Evolutionary conservation across 176 grass and related monocot genomes (phyloP), one percentile per base, ranked within the genome.

Genomic region (Oryza meridionalis): DNA sequence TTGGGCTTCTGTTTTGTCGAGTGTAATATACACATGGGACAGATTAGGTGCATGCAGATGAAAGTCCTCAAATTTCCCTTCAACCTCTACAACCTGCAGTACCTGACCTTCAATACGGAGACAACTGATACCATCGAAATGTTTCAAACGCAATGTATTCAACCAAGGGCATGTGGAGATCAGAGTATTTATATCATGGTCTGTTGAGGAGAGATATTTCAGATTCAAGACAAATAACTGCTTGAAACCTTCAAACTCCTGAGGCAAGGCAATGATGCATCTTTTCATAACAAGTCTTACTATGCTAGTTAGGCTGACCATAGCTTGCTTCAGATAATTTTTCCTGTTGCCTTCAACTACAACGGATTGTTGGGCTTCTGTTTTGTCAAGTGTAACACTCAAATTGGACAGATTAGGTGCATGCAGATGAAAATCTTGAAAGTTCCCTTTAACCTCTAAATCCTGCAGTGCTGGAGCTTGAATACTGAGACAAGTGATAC

Each of bases 91-190:
- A 17, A 27, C 3, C n/a, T 63, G 0, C 11, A 77, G 55, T 17
- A 14, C 0, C 33, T 24, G 55, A 40, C 33, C 19, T 77, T 43
- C 55, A 64, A 77, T 65, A 12, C 1, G 24, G 33, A 77, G 75
- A 25, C n/a, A 77, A 31, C 22, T 77, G 58, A 77, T 63, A 35
- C n/a, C 75, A 21, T 77, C n/a, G 25, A 77, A 64, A 63, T 62
- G 38, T 64, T 3, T 65, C 58, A 37, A 77, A 25, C 2, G 2
- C n/a, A 64, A 25, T 5, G 1, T 42, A 13, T 43, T 25, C n/a
- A 77, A 14, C 58, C 14, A 21, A 21, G 35, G 58, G 15, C 75
- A 77, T n/a, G 55, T 65, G 16, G 58, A 77, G 33, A 77, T 44
- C 21, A 77, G 16, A 77, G 64, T 64, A 25, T 14, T 77, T 11